Percentiles rank a stretch among this genome's conserved stretches.
Evolutionary conservation across 306 rosid genomes (phyloP).

Genomic region (Herpetospermum pedunculosum): DNA sequence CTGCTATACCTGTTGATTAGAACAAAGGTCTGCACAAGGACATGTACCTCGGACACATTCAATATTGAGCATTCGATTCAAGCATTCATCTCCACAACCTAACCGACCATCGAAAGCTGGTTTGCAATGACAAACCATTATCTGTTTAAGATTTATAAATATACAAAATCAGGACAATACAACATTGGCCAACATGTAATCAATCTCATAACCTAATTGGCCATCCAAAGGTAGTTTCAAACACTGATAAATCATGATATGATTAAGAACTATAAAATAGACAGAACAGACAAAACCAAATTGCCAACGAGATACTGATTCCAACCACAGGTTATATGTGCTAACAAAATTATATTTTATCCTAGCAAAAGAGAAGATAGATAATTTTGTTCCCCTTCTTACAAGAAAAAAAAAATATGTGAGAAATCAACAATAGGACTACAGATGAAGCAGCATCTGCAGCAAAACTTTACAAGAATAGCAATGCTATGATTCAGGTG

Average conservation of each 20-base stretch:
- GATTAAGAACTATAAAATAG: not conserved
- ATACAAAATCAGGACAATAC: constrained; percentile 11
- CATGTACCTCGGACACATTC: constrained; percentile 89
- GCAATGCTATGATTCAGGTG: not conserved
- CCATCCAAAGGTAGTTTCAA: not conserved
- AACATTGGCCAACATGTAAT: not conserved
- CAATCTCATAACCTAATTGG: not conserved
- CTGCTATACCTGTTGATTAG: constrained; percentile 86
- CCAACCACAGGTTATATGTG: not conserved
- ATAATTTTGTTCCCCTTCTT: not conserved
- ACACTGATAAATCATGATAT: not conserved
- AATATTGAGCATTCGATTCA: constrained; percentile 85
- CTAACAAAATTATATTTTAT: not conserved
- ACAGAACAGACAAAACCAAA: not conserved
- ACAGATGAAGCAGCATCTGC: not conserved
- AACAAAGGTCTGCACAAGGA: constrained; percentile 81
- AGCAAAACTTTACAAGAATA: not conserved
- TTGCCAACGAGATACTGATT: not conserved
- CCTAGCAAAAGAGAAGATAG: not conserved
- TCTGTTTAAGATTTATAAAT: constrained; percentile 31
- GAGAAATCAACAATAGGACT: not conserved
- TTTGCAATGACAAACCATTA: constrained; percentile 96
- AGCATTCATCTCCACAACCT: constrained; percentile 95
- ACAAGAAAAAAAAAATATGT: not conserved
- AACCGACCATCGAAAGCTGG: constrained; percentile 35